Evolutionary conservation across 257 asterid species (phyloP).

Genomic region (Solanum virginianum): DNA sequence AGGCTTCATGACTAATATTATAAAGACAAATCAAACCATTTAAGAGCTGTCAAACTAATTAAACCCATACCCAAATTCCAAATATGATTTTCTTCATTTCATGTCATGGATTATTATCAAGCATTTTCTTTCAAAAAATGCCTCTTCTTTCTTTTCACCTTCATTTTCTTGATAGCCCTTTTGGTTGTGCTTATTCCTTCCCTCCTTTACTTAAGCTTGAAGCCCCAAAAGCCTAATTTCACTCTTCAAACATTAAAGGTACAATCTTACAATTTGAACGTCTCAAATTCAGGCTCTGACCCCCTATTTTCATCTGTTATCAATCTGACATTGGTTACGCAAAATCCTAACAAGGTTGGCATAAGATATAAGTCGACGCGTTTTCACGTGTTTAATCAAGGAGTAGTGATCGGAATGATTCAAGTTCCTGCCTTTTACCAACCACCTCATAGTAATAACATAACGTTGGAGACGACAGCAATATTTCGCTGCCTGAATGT

Average conservation of each 20-base stretch:
- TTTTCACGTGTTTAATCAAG: slow-evolving; percentile 41
- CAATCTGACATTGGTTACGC: slow-evolving; percentile 24
- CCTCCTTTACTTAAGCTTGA: slow-evolving; percentile 17
- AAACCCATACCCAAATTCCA: slow-evolving; percentile 7
- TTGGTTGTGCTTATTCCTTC: slow-evolving; percentile 17
- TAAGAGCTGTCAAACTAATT: neutral
- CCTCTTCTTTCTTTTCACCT: slow-evolving; percentile 19
- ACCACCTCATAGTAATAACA: slow-evolving; percentile 46
- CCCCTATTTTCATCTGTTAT: slow-evolving; percentile 33
- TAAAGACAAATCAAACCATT: neutral
- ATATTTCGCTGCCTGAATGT: slow-evolving; percentile 30
- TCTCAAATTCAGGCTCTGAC: slow-evolving; percentile 3
- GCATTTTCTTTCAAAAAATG: slow-evolving; percentile 19
- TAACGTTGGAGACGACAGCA: slow-evolving; percentile 23
- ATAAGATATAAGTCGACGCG: slow-evolving; percentile 26
- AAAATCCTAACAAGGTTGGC: slow-evolving; percentile 51
- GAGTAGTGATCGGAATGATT: slow-evolving; percentile 49
- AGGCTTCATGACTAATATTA: neutral
- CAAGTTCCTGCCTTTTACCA: slow-evolving; percentile 46
- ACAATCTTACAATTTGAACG: slow-evolving; percentile 33
- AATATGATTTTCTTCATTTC: neutral
- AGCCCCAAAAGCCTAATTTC: slow-evolving; percentile 47
- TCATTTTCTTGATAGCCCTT: slow-evolving; percentile 16
- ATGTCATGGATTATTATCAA: neutral
- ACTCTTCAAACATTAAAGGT: slow-evolving; percentile 29